Evolutionary conservation across 2,329 filamentous ascomycete species (phyloP).

Genomic region (Basipetospora chlamydospora): DNA sequence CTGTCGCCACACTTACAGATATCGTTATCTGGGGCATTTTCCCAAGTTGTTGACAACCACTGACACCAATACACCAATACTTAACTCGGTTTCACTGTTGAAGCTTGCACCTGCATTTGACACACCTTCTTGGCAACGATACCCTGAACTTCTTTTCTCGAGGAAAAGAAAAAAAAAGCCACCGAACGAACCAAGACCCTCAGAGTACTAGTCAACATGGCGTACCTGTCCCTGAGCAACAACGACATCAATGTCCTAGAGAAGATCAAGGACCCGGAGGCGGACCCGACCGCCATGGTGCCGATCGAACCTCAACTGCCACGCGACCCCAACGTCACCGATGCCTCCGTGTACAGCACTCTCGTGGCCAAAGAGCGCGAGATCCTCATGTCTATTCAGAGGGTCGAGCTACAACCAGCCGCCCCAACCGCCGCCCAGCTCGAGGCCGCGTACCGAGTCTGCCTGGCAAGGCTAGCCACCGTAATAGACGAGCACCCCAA

Average conservation of each 20-base stretch:
- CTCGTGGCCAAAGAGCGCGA: conserved; percentile 35
- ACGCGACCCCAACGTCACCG: conserved; percentile 42
- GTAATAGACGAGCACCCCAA: conserved; percentile 43
- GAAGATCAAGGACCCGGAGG: conserved; percentile 54
- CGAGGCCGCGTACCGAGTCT: conserved; percentile 29
- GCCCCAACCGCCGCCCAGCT: conserved; percentile 24
- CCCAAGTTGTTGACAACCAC: too few relatives aligned
- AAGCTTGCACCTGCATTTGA: too few relatives aligned
- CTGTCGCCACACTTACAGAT: too few relatives aligned
- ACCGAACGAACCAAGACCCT: too few relatives aligned
- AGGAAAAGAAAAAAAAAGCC: too few relatives aligned
- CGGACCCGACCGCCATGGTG: conserved; percentile 37
- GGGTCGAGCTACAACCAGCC: conserved; percentile 37
- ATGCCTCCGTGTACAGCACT: conserved; percentile 33
- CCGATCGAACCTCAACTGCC: conserved; percentile 39
- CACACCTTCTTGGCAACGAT: too few relatives aligned
- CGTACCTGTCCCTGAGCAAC: conserved; percentile 32
- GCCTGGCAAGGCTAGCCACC: conserved; percentile 32
- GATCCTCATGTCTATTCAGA: conserved; percentile 39
- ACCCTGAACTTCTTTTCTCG: too few relatives aligned
- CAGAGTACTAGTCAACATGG: too few relatives aligned
- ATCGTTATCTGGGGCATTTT: too few relatives aligned
- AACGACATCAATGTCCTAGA: conserved; percentile 48
- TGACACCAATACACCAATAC: too few relatives aligned
- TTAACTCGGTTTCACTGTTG: too few relatives aligned